A percentile compares a stretch with the other conserved stretches of the same genome.
Evolutionary conservation across 2,329 filamentous ascomycete species (phyloP).

Genomic region (Trichoderma sp.): DNA sequence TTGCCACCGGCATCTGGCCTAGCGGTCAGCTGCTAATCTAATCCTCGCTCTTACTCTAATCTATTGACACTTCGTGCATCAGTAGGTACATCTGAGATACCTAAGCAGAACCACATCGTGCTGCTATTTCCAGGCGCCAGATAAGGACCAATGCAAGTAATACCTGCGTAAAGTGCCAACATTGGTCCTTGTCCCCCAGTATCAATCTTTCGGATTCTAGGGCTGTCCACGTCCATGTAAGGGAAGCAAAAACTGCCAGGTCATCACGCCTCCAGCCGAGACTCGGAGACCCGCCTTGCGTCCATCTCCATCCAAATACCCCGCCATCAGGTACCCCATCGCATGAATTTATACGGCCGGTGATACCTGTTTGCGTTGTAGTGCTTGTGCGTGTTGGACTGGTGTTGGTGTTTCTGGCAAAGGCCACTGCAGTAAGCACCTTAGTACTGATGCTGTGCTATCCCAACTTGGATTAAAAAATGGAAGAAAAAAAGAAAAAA

Average conservation of each 20-base stretch:
- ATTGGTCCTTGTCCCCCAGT: not conserved
- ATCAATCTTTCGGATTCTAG: not conserved
- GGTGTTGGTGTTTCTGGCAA: not conserved
- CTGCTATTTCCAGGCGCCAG: not conserved
- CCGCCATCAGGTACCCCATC: not conserved
- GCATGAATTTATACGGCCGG: not conserved
- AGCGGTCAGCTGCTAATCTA: not conserved
- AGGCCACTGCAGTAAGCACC: not conserved
- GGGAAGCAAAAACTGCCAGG: not conserved
- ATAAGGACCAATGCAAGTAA: not conserved
- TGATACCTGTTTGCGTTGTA: not conserved
- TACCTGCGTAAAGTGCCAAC: not conserved
- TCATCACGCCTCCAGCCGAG: conserved; percentile 11
- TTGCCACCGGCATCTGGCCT: not conserved
- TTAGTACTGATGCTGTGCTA: not conserved
- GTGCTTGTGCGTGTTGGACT: not conserved
- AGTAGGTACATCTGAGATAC: not conserved
- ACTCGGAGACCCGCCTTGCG: not conserved
- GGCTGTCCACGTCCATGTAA: not conserved
- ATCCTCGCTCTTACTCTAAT: not conserved
- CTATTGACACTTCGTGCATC: not conserved
- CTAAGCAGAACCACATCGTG: not conserved
- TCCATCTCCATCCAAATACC: not conserved
- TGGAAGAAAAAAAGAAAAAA: not conserved
- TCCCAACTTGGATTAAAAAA: not conserved